A percentile compares a stretch with the other conserved stretches of the same genome.
These are phyloP conservation scores for Pichia exigua DNA, from an alignment of 805 yeast species.

Conservation along the genomic window DNA sequence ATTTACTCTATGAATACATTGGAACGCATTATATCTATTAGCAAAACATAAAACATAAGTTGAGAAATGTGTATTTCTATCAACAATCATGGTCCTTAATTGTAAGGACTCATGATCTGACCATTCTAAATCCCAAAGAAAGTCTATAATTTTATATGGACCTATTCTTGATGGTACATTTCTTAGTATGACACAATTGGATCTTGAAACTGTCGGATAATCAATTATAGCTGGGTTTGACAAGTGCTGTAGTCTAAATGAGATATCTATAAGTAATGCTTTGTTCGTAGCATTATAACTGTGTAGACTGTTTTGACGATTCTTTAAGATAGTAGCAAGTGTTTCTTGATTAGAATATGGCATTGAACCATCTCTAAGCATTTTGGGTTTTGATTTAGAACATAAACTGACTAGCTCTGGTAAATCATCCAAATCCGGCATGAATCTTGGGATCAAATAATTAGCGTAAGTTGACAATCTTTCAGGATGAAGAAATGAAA, in stretches of 20 bases:
- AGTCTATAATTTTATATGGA: constrained; percentile 27
- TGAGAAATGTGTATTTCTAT: constrained; percentile 9
- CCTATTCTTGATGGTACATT: constrained; percentile 41
- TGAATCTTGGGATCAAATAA: background rate
- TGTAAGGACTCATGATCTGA: constrained; percentile 20
- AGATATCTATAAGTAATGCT: background rate
- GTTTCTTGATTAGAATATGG: background rate
- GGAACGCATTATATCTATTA: constrained; percentile 35
- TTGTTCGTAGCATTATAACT: background rate
- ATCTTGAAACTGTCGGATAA: constrained; percentile 1
- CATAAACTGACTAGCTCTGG: background rate
- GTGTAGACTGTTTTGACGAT: background rate
- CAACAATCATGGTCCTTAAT: constrained; percentile 10
- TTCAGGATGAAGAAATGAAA: background rate
- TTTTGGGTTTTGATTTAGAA: background rate
- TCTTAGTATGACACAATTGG: constrained; percentile 31
- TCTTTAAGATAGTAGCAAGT: background rate
- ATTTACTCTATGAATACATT: constrained; percentile 47
- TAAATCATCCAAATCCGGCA: background rate
- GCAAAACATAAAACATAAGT: constrained; percentile 38
- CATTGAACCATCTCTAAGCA: background rate
- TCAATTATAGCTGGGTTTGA: background rate
- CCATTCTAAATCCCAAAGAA: constrained; percentile 45
- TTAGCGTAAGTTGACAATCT: background rate
- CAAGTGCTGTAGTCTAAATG: background rate